Evolutionary conservation across 2,329 filamentous ascomycete species (phyloP).

Genomic region (Sphaerulina vaccinii): DNA sequence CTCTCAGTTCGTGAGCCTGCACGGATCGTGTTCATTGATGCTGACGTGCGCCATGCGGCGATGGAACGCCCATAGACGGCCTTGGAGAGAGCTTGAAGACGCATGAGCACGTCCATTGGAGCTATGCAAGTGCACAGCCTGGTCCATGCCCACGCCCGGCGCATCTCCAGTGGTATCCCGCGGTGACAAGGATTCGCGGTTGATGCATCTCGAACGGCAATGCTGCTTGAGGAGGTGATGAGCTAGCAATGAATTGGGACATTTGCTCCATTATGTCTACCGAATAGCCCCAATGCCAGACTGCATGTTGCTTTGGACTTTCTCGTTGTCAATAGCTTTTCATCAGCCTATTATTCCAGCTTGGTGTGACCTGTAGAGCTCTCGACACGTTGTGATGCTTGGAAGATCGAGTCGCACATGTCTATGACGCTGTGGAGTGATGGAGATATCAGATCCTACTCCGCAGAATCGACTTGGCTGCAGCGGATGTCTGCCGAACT

Average conservation of each 20-base stretch:
- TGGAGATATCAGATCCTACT: constrained; percentile 14
- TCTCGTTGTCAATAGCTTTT: too few relatives aligned
- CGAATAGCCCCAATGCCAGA: too few relatives aligned
- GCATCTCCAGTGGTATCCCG: not conserved
- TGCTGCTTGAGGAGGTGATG: not conserved
- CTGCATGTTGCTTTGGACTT: too few relatives aligned
- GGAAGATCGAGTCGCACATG: constrained; percentile 1
- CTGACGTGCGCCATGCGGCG: constrained; percentile 24
- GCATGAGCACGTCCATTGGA: constrained; percentile 11
- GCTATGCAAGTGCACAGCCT: constrained; percentile 17
- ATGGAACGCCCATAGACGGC: constrained; percentile 13
- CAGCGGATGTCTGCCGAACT: constrained; percentile 10
- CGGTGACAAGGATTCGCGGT: not conserved
- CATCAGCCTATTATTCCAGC: too few relatives aligned
- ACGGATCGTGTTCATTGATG: not conserved
- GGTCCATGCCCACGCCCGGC: constrained; percentile 12
- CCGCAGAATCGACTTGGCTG: constrained; percentile 15
- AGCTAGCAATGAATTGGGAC: not conserved
- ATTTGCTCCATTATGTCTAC: too few relatives aligned
- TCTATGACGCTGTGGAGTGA: constrained; percentile 15
- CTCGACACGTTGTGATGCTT: not conserved
- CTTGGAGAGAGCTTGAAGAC: constrained; percentile 15
- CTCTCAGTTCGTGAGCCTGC: constrained; percentile 5
- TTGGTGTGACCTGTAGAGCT: too few relatives aligned
- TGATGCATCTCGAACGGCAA: not conserved